Evolutionary conservation across 352 stramenopile genomes (phyloP).

Genomic region (Globisporangium viniferum): DNA sequence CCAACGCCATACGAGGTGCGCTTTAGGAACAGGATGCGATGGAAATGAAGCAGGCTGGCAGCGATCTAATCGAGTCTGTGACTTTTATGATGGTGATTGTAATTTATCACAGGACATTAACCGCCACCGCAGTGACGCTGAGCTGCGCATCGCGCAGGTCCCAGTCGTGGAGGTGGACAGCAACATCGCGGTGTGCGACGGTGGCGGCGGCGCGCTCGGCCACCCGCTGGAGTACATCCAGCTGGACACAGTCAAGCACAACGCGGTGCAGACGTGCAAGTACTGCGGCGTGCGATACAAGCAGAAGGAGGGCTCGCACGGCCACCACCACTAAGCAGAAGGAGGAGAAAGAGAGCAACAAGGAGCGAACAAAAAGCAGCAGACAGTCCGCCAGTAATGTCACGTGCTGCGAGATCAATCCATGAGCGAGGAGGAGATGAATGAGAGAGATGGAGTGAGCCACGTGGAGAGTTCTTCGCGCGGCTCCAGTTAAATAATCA

Average conservation of each 20-base stretch:
- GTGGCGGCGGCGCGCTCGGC: conserved; percentile 93
- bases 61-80: not conserved
- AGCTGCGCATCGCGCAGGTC: conserved; percentile 85
- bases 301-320: conserved; percentile 73
- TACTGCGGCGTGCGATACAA: conserved; percentile 93
- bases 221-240: conserved; percentile 97
- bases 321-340: conserved; percentile 38
- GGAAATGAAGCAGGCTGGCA: not conserved
- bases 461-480: not conserved
- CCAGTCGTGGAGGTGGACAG: conserved; percentile 91
- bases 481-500: not conserved
- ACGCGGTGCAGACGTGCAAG: conserved; percentile 83
- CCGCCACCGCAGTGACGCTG: conserved; percentile 86
- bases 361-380: no score
- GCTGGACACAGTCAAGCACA: conserved; percentile 80
- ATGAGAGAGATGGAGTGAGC: not conserved
- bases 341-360: not conserved
- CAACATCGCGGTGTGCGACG: conserved; percentile 93
- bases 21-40: not conserved
- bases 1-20: conserved; percentile 60
- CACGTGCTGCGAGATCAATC: not conserved
- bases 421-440: not conserved
- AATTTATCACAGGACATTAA: conserved; percentile 56
- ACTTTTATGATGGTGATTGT: not conserved
- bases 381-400: not conserved